Percentiles rank a stretch among this genome's conserved stretches.
Conservation (phyloP, 2,329 filamentous ascomycete species). For the Cordyceps cateniannulata region DNA sequence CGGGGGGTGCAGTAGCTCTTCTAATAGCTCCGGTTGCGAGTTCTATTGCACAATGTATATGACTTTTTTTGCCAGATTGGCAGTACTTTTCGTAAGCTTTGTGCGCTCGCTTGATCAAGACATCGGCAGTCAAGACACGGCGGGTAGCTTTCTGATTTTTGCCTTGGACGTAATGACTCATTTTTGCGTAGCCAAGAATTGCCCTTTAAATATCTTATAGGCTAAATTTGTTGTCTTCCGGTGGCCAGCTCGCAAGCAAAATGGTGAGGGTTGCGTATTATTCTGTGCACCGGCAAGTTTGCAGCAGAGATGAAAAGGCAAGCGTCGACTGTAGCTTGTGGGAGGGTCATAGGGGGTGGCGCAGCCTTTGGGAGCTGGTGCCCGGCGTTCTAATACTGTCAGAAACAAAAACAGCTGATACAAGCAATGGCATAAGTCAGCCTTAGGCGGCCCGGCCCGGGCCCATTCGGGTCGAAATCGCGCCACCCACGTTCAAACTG, state of each 20-base stretch:
- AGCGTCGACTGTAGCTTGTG: no score
- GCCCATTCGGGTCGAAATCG: no score
- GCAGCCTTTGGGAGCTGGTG: no score
- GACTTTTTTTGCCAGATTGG: not conserved
- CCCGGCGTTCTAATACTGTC: no score
- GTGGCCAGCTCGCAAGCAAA: not conserved
- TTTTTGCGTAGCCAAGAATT: not conserved
- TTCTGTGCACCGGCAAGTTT: not conserved
- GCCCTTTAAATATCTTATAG: not conserved
- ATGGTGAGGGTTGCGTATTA: not conserved
- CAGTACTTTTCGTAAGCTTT: not conserved
- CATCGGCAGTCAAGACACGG: not conserved
- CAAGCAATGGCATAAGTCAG: no score
- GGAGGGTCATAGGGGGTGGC: no score
- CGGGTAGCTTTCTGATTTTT: not conserved
- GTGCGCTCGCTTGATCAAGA: not conserved
- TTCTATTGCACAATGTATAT: not conserved
- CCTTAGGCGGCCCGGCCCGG: no score
- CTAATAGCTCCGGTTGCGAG: not conserved
- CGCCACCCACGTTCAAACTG: no score
- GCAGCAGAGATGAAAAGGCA: no score
- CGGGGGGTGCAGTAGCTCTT: not conserved
- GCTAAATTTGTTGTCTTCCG: not conserved
- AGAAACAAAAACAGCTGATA: no score
- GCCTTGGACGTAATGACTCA: not conserved